Conservation (phyloP, 2,329 filamentous ascomycete species). For the Phyllosticta citriasiana region DNA sequence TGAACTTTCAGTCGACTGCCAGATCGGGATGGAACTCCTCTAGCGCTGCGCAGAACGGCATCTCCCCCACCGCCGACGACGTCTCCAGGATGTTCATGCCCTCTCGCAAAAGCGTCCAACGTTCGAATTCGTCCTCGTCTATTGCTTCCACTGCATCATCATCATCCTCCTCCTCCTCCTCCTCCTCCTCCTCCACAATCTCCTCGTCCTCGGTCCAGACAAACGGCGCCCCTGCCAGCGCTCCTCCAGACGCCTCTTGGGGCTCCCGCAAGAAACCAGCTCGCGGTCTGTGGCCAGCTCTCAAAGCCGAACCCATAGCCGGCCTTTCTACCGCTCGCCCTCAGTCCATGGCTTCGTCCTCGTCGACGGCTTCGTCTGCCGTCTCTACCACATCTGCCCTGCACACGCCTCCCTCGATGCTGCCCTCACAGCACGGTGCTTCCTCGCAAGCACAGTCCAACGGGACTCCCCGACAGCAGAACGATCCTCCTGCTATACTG, state of each 20-base stretch:
- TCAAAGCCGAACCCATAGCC: slow-evolving; percentile 56
- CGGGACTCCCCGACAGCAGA: slow-evolving; percentile 36
- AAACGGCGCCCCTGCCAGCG: slow-evolving; percentile 45
- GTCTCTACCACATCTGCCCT: slow-evolving; percentile 54
- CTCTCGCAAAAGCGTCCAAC: slow-evolving; percentile 67
- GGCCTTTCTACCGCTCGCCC: slow-evolving; percentile 52
- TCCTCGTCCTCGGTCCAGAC: slow-evolving; percentile 50
- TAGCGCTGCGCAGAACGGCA: slow-evolving; percentile 49
- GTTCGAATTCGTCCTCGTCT: slow-evolving; percentile 85
- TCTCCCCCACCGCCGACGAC: slow-evolving; percentile 73
- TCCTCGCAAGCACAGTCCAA: slow-evolving; percentile 52
- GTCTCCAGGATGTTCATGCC: slow-evolving; percentile 80
- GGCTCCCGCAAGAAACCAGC: slow-evolving; percentile 40
- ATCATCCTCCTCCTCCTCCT: slow-evolving; percentile 51
- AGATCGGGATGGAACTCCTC: slow-evolving; percentile 50
- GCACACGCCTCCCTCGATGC: slow-evolving; percentile 50
- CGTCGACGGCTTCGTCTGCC: slow-evolving; percentile 46
- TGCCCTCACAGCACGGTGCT: slow-evolving; percentile 59
- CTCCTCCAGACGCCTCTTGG: slow-evolving; percentile 23
- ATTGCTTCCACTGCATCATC: slow-evolving; percentile 44
- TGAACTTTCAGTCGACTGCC: slow-evolving; percentile 52
- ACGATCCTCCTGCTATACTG: slow-evolving; percentile 64
- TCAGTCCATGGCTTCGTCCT: slow-evolving; percentile 49
- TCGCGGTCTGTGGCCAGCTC: slow-evolving; percentile 52
- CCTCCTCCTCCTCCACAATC: slow-evolving; percentile 55